A percentile compares a stretch with the other conserved stretches of the same genome.
These are phyloP conservation scores for Craterostigma plantagineum DNA, from an alignment of 257 asterid species.

Conservation along the genomic window DNA sequence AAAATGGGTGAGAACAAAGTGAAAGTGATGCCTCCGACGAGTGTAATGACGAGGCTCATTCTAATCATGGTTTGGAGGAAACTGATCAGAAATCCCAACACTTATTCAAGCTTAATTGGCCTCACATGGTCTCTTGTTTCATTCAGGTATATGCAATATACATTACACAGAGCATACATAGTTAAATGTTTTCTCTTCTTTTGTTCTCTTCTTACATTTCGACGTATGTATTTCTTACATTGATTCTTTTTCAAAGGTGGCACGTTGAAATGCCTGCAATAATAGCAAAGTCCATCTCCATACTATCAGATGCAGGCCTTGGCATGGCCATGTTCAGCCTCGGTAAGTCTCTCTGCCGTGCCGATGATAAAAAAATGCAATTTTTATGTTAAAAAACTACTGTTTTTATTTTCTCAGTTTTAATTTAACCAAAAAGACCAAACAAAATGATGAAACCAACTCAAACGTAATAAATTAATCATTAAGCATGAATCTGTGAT, in stretches of 20 bases:
- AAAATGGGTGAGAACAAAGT: slow-evolving; percentile 20
- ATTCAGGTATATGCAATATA: slow-evolving; percentile 22
- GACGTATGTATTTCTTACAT: too few species aligned
- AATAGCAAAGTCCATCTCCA: slow-evolving; percentile 41
- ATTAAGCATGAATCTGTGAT: too few species aligned
- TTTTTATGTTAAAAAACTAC: too few species aligned
- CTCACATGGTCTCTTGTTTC: slow-evolving; percentile 46
- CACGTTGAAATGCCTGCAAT: slow-evolving; percentile 56
- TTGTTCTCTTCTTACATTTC: too few species aligned
- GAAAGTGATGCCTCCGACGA: slow-evolving; percentile 51
- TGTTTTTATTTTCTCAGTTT: too few species aligned
- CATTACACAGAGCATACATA: too few species aligned
- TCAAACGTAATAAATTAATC: too few species aligned
- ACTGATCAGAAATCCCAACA: slow-evolving; percentile 59
- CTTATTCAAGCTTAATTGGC: slow-evolving; percentile 53
- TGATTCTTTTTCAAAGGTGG: slow-evolving; percentile 25
- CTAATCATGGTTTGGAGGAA: slow-evolving; percentile 66
- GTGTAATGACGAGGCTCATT: slow-evolving; percentile 59
- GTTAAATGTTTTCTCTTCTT: too few species aligned
- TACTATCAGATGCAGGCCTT: slow-evolving; percentile 59
- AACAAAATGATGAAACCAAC: too few species aligned
- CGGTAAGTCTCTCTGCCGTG: too few species aligned
- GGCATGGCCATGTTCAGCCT: slow-evolving; percentile 79
- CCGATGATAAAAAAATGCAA: too few species aligned
- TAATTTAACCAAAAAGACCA: too few species aligned